Evolutionary conservation across 2,329 filamentous ascomycete genomes (phyloP), one percentile per base, ranked within the genome.

Genomic region (Xylogone sp.): DNA sequence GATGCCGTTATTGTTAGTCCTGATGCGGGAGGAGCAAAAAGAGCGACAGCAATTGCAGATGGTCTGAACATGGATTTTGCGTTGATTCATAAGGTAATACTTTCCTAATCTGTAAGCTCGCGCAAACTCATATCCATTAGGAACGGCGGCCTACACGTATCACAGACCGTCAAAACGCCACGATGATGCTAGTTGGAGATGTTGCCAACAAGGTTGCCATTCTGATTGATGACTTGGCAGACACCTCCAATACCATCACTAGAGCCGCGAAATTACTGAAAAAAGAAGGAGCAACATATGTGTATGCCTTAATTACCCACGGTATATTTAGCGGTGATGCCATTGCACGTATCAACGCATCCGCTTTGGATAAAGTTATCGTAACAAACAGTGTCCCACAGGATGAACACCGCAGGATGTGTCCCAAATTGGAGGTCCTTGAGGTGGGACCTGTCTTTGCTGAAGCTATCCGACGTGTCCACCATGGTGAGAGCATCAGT

Each of bases 401-500:
- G 70, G 76, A 84, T 29, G 88, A 96, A 59, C 88, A 97, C 72
- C 76, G 83, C 65, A 78, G 75, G 57, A 70, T 84, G 47, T 96
- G 93, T 67, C 82, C 88, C 39, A 97, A 97, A 75, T 76, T 99
- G 48, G 91, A 96, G 69, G 88, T 97, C 46, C 75, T 99, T 56
- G 93, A 97, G 65, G 85, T 97, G 54, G 90, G 90, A 49, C 86
- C 89, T 60, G 86, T 97, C 53, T 97, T 97, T 68, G 92, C 90
- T 53, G 93, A 97, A 79, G 90, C 94, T 47, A 97, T 97, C 62
- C 88, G 94, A 57, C 84, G 94, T 56, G 93, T 97, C 53, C 94
- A 99, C 72, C 92, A 97, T 70, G 94, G 94, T 64, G 94, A 99
- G 75, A 96, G 90, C 65, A 96, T 99, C 72, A 96, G 91, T 68